Evolutionary conservation across 1,284 basidiomycete species (phyloP), one percentile per base, ranked within the genome.

Genomic region (Rhodotorula sp.): DNA sequence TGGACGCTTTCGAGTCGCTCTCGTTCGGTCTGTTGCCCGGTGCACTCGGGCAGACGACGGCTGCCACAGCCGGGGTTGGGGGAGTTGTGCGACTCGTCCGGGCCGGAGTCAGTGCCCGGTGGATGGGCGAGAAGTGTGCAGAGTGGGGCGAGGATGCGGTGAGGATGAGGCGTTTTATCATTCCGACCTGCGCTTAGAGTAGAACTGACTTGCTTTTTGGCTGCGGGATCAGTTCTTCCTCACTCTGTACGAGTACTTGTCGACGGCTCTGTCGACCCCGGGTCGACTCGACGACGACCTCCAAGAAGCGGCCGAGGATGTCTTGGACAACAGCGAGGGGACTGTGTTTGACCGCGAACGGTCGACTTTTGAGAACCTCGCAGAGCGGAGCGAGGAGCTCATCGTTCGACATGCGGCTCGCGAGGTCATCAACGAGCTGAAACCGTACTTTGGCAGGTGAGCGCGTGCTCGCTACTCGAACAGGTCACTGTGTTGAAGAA

Each of bases 1-100:
- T 98, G 17, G 93, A 97, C 76, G 94, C 94, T 0, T 97, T 97
- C 77, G 95, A 98, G 80, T 89, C 88, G 0, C 83, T 96, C 6
- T 91, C 92, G 1, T 91, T 90, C 26, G 87, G 89, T 0, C 88
- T 99, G 75, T 86, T 94, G 44, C 88, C 93, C 7, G 90, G 90
- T 5, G 93, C 98, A 10, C 94, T 95, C 0, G 95, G 95, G 7
- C 91, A 91, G 7, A 84, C 95, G 76, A 82, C 17, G 79, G 81
- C 22, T 83, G 87, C 59, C 81, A 82, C 62, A 74, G 87, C 86
- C 49, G 92, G 93, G 2, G 85, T 89, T 6, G 88, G 89, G 62
- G 94, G 93, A 12, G 84, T 90, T 17, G 87, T 89, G 76, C 85
- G 91, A 62, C 82, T 96, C 45, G 87, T 91, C 75, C 91, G 95